Evolutionary conservation across 108 stramenopile species (phyloP), one percentile per base, ranked within the genome.

Genomic region (Skeletonema tropicum): DNA sequence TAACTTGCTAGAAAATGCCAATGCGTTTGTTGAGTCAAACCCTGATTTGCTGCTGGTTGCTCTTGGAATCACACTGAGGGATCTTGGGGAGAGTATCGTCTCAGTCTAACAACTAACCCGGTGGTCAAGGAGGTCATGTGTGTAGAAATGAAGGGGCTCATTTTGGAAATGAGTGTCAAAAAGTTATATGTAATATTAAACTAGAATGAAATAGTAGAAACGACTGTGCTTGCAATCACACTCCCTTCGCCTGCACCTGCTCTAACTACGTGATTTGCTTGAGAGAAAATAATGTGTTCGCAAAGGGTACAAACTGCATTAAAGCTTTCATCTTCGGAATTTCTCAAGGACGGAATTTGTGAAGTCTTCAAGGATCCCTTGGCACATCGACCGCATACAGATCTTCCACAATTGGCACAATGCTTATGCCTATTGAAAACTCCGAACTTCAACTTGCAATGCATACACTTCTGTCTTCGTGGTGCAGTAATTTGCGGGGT

Each of bases 391-490:
- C 83, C 77, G 63, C 94, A 96, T 23, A 96, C 84, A 36, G 86
- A 85, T 39, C 90, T 68, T 42, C 90, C 86, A 64, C 94, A 96
- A 55, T 92, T 89, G 5, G 84, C 73, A 68, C 94, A 96, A 77
- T 92, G 87, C 17, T 87, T 41, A 13, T 86, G 63, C 62, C 85
- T 66, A 25, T 77, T 75, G 64, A 85, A 86, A 29, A 87, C 48
- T 30, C 87, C 83, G 42, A 88, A 71, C 15, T 71, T 77, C 1
- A 32, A 36, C 55, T 89, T 91, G 79, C 94, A 96, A 35, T 92
- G 89, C 94, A 96, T 96, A 69, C 94, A 96, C 77, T 81, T 83
- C 9, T 84, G 49, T 21, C 94, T 85, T 19, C 67, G 66, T 0
- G 88, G 86, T 14, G 94, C 90, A 66, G 67, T 71, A 49, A 79